phyloP scores from a whole-genome alignment of 179 eudicot species.

The Heliamphora pulchella region DNA sequence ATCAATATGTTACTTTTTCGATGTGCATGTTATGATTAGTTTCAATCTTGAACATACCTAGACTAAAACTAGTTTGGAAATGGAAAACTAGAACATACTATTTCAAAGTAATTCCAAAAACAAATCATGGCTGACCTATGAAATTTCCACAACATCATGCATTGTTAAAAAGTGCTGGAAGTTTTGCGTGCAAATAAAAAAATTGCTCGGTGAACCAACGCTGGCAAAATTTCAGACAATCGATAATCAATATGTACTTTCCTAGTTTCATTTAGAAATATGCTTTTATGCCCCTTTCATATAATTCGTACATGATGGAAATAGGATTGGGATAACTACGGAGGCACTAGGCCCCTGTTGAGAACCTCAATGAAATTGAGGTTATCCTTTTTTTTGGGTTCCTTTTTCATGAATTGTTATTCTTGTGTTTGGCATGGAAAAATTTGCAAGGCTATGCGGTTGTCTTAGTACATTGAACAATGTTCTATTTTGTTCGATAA shows the following conservation, averaged over 20 bases:
- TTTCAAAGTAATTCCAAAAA: background rate
- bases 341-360: background rate
- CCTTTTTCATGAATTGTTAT: background rate
- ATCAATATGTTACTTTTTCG: background rate
- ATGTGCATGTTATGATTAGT: too few relatives aligned
- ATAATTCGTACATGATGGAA: background rate
- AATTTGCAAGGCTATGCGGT: background rate
- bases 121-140: background rate
- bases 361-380: background rate
- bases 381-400: too few relatives aligned
- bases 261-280: conserved; percentile 5
- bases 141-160: background rate
- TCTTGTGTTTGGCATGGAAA: conserved; percentile 7
- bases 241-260: background rate
- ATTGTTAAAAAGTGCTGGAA: background rate
- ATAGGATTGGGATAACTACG: background rate
- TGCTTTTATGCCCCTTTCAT: background rate
- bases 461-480: too few relatives aligned
- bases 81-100: too few relatives aligned
- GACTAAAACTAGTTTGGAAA: too few relatives aligned
- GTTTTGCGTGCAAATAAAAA: background rate
- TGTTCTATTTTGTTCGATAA: too few relatives aligned
- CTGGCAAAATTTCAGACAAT: background rate
- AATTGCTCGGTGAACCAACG: background rate
- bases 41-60: too few relatives aligned